Evolutionary conservation across 164 flowering plant species (phyloP), one percentile per base, ranked within the genome.

Genomic region (Nelumbo lutea): DNA sequence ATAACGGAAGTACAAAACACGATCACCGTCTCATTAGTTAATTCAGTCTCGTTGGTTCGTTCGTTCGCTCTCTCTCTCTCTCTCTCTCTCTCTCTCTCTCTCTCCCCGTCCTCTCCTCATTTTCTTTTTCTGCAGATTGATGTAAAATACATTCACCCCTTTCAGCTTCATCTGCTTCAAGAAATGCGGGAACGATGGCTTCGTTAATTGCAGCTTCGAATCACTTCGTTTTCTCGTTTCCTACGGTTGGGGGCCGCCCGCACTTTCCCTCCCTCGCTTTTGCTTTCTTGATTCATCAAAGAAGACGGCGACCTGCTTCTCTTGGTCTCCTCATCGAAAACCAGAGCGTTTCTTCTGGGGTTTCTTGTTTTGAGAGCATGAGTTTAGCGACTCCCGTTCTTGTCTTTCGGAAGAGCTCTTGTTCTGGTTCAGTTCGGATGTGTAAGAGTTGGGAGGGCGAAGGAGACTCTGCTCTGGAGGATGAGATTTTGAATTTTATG

Each of bases 401-500:
- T 40, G 5, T 40, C 44, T 68, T 60, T 6, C 71, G 38, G 69
- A 56, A 61, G 67, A 42, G 61, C 48, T 52, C 48, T 55, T 47
- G 56, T 60, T 47, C 38, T 45, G 72, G 73, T 52, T 58, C 70
- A 53, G 71, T 67, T 52, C 67, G 72, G 74, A 63, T 71, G 76
- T 76, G 89, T 67, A 72, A 72, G 65, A 75, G 61, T 14, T 64
- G 73, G 74, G 85, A 75, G 48, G 41, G 69, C 2, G 82, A 77
- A n/a, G 81, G 68, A 14, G 84, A 86, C 70, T 48, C 42, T n/a
- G 85, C 27, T 44, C 67, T 94, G 83, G 98, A 90, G 79, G 80
- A 64, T 11, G 86, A 86, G 80, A 81, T 94, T 66, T 75, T 90
- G 76, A 88, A 90, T 68, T 94, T 91, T 68, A 91, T 94, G 97